Evolutionary conservation across 1,284 basidiomycete genomes (phyloP), one percentile per base, ranked within the genome.

Genomic region (Melampsora americana): DNA sequence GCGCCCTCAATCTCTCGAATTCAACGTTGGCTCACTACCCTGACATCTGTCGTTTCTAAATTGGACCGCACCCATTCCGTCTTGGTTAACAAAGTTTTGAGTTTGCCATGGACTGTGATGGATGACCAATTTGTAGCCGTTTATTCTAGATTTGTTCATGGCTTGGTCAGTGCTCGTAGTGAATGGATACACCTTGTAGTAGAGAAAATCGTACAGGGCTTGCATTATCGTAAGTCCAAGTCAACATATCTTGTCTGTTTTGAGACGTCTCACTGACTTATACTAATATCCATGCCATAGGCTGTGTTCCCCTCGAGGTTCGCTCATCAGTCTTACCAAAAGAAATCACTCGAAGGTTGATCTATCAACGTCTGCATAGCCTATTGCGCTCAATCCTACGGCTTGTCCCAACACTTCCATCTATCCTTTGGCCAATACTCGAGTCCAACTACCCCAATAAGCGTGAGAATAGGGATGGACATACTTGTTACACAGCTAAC

Each of bases 401-500:
- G 14, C 88, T 98, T 60, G 90, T 99, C 32, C 96, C 94, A 14
- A 96, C 93, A 0, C 85, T 96, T 0, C 89, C 93, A 0, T 90
- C 90, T 0, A 90, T 92, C 12, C 86, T 99, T 1, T 89, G 91
- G 78, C 92, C 94, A 0, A 85, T 96, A 12, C 88, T 99, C 16
- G 86, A 90, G 61, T 88, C 88, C 64, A 86, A 91, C 80, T 95
- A 98, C 81, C 96, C 96, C 11, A 92, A 96, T 82, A 98, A 98
- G 83, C 88, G 95, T 66, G 93, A 96, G 80, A 88, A 87, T 59
- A 89, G 90, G 78, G 85, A 88, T 0, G 86, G 88, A 0, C 95
- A 98, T 82, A 88, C 92, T 23, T 92, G 93, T 0, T 99, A 95
- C 82, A 92, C 97, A 78, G 89, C 92, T 76, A 99, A 99, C 83